phyloP scores from a whole-genome alignment of 163 green algal species.

The Volvox carteri region DNA sequence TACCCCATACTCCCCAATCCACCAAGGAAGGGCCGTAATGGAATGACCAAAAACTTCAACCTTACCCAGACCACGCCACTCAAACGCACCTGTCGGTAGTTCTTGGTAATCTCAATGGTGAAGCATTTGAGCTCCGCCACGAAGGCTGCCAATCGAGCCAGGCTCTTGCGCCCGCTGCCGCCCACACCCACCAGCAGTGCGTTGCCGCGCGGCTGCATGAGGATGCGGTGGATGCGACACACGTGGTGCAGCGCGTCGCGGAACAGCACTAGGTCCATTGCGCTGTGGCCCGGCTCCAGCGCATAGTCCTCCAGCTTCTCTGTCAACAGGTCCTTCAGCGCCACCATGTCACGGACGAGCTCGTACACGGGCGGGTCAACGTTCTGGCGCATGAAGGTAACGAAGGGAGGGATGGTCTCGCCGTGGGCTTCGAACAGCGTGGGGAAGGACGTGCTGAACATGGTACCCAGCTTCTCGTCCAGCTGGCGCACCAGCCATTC shows the following conservation, averaged over 20 bases:
- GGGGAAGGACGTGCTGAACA: conserved; percentile 76
- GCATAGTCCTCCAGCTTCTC: conserved; percentile 75
- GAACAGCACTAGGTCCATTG: conserved; percentile 92
- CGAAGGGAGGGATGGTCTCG: conserved; percentile 81
- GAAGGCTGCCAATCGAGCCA: conserved; percentile 87
- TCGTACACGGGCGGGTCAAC: conserved; percentile 88
- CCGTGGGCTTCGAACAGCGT: conserved; percentile 80
- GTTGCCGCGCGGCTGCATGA: conserved; percentile 89
- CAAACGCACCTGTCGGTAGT: conserved; percentile 82
- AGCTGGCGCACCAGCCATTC: conserved; percentile 76
- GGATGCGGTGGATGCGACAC: conserved; percentile 84
- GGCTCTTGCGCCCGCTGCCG: conserved; percentile 85
- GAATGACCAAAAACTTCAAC: too few species aligned
- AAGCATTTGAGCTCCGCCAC: conserved; percentile 88
- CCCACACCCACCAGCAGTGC: conserved; percentile 90
- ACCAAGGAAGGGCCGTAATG: too few species aligned
- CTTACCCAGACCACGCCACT: too few species aligned
- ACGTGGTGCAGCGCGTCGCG: conserved; percentile 76
- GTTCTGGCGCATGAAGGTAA: conserved; percentile 85
- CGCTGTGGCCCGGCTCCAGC: conserved; percentile 82
- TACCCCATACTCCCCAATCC: too few species aligned
- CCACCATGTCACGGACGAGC: conserved; percentile 76
- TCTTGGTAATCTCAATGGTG: conserved; percentile 88
- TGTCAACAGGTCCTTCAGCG: conserved; percentile 81
- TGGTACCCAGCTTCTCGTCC: conserved; percentile 77